These are phyloP conservation scores for Nicotiana undulata DNA, from an alignment of 257 asterid genomes.

Conservation along the genomic window DNA sequence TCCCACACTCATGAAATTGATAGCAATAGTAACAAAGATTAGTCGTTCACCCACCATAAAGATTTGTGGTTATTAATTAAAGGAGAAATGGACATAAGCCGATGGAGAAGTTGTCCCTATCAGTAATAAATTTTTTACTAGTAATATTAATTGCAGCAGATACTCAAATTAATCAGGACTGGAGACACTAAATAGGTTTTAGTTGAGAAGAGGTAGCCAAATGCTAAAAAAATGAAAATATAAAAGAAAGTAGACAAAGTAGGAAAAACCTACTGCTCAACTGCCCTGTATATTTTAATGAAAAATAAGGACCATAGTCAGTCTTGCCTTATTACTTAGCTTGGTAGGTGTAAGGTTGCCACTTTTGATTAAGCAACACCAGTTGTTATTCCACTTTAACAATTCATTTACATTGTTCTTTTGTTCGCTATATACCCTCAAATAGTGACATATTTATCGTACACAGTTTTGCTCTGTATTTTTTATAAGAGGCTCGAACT, in stretches of 20 bases:
- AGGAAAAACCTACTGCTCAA: slow-evolving; percentile 33
- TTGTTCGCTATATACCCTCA: neutral
- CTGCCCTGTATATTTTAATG: slow-evolving; percentile 15
- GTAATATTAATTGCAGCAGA: neutral
- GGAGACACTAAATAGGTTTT: neutral
- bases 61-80: neutral
- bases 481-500: too few relatives aligned
- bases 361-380: neutral
- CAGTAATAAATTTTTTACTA: neutral
- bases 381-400: neutral
- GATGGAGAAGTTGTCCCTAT: neutral
- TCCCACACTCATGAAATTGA: slow-evolving; percentile 3
- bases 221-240: neutral
- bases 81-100: neutral
- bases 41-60: slow-evolving; percentile 17
- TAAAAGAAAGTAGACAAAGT: slow-evolving; percentile 16
- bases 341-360: too few relatives aligned
- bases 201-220: neutral
- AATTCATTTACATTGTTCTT: neutral
- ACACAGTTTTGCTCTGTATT: too few relatives aligned
- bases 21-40: slow-evolving; percentile 13
- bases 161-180: neutral
- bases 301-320: neutral
- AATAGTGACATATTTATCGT: too few relatives aligned
- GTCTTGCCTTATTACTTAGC: neutral